Evolutionary conservation across 192 early-diverging fungal species (phyloP).

Genomic region (Linnemannia hyalina): DNA sequence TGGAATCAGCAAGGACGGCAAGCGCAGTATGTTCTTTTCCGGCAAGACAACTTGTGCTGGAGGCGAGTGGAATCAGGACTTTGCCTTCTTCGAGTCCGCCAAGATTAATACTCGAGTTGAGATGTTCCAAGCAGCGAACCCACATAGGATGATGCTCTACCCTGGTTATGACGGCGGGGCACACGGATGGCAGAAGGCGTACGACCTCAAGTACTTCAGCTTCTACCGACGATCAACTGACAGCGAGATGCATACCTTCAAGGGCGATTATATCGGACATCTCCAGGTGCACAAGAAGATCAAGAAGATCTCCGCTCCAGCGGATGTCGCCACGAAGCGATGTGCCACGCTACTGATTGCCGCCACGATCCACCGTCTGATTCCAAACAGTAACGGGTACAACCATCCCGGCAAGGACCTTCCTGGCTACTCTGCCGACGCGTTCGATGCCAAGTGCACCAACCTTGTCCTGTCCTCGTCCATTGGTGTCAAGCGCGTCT

Average conservation of each 20-base stretch:
- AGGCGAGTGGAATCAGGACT: background rate
- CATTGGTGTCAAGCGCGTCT: background rate
- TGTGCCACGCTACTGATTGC: background rate
- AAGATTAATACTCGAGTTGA: background rate
- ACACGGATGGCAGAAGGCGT: background rate
- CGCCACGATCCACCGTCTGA: background rate
- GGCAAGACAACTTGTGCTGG: background rate
- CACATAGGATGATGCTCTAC: background rate
- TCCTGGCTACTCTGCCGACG: background rate
- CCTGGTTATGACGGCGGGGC: background rate
- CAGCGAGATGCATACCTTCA: background rate
- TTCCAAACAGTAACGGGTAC: background rate
- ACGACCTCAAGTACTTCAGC: background rate
- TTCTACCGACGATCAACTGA: background rate
- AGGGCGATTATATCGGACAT: background rate
- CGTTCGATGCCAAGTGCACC: background rate
- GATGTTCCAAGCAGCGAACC: background rate
- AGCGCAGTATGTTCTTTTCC: background rate
- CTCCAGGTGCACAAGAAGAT: background rate
- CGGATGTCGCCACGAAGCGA: background rate
- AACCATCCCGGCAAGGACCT: background rate
- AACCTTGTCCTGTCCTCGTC: background rate
- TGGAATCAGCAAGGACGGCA: background rate
- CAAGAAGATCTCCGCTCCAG: background rate
- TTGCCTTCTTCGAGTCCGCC: background rate